Conservation (phyloP, 2,329 filamentous ascomycete species). For the Purpureocillium takamizusanense region DNA sequence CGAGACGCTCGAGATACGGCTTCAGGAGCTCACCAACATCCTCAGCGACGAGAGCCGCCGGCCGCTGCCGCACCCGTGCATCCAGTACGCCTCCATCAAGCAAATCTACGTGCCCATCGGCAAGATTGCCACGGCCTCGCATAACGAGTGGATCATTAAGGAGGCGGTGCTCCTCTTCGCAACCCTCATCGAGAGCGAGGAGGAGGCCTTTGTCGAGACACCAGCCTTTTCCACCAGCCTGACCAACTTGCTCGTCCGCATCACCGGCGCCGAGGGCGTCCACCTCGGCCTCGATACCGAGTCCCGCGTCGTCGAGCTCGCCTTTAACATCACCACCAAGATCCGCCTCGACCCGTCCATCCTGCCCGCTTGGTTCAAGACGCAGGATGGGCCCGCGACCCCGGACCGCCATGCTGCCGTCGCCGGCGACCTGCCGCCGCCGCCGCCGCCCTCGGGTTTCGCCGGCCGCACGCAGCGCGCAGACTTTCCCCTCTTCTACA, state of each 20-base stretch:
- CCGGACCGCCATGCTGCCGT: slow-evolving; percentile 29
- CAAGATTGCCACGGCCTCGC: slow-evolving; percentile 77
- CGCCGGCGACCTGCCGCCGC: slow-evolving; percentile 17
- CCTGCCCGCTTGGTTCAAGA: slow-evolving; percentile 83
- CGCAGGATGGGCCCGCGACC: slow-evolving; percentile 22
- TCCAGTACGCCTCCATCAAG: slow-evolving; percentile 74
- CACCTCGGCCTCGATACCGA: slow-evolving; percentile 74
- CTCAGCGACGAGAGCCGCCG: slow-evolving; percentile 84
- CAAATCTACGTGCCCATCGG: slow-evolving; percentile 86
- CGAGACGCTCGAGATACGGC: slow-evolving; percentile 51
- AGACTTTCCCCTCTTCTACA: slow-evolving; percentile 92
- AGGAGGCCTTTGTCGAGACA: slow-evolving; percentile 88
- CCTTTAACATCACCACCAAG: slow-evolving; percentile 95
- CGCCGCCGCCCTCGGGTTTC: slow-evolving; percentile 33
- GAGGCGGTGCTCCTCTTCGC: slow-evolving; percentile 82
- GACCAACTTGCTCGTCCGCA: slow-evolving; percentile 75
- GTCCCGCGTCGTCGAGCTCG: slow-evolving; percentile 78
- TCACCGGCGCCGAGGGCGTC: slow-evolving; percentile 64
- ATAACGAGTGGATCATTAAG: slow-evolving; percentile 77
- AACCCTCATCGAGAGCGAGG: slow-evolving; percentile 89
- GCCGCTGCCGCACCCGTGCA: slow-evolving; percentile 83
- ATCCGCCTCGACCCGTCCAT: slow-evolving; percentile 84
- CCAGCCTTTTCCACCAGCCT: slow-evolving; percentile 76
- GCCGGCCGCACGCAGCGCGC: slow-evolving; percentile 79
- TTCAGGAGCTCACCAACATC: slow-evolving; percentile 59